phyloP scores from a whole-genome alignment of 352 stramenopile genomes.

The Phytophthora colocasiae region DNA sequence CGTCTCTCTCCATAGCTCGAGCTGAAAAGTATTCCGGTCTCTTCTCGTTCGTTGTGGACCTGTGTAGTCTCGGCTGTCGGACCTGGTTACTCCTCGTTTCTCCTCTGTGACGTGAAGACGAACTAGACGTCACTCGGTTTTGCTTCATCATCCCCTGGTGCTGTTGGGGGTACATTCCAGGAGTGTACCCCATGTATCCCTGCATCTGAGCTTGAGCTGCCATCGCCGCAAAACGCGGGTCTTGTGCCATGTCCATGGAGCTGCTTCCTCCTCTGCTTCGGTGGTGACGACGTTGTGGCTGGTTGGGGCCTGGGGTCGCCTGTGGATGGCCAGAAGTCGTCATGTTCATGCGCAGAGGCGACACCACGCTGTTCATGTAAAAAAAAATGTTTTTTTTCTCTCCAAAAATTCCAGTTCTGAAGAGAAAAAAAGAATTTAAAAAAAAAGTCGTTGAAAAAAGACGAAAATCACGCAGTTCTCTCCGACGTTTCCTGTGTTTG shows the following conservation, averaged over 20 bases:
- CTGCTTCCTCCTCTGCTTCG: slow-evolving; percentile 10
- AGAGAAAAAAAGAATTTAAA: slow-evolving; percentile 4
- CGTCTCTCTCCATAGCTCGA: slow-evolving; percentile 12
- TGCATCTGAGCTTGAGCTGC: slow-evolving; percentile 39
- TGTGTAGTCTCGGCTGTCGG: slow-evolving; percentile 3
- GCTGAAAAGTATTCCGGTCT: slow-evolving; percentile 7
- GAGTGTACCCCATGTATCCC: slow-evolving; percentile 34
- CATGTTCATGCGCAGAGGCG: slow-evolving; percentile 48
- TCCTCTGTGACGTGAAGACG: slow-evolving; percentile 6
- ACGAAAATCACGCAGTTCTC: background rate
- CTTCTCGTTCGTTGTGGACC: slow-evolving; percentile 10
- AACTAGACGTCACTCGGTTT: slow-evolving; percentile 6
- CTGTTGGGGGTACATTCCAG: slow-evolving; percentile 16
- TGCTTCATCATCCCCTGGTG: slow-evolving; percentile 22
- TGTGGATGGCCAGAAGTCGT: slow-evolving; percentile 29
- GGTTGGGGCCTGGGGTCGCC: slow-evolving; percentile 1
- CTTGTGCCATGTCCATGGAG: slow-evolving; percentile 18
- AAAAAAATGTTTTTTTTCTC: slow-evolving; percentile 4
- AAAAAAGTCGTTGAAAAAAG: slow-evolving; percentile 3
- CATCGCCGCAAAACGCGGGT: slow-evolving; percentile 24
- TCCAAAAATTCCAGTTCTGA: slow-evolving; percentile 7
- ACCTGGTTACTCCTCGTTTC: slow-evolving; percentile 15
- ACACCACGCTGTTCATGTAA: slow-evolving; percentile 47
- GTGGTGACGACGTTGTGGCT: slow-evolving; percentile 26
- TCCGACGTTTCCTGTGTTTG: background rate